Evolutionary conservation across 2,329 filamentous ascomycete species (phyloP).

Genomic region (Xylariaceae sp.): DNA sequence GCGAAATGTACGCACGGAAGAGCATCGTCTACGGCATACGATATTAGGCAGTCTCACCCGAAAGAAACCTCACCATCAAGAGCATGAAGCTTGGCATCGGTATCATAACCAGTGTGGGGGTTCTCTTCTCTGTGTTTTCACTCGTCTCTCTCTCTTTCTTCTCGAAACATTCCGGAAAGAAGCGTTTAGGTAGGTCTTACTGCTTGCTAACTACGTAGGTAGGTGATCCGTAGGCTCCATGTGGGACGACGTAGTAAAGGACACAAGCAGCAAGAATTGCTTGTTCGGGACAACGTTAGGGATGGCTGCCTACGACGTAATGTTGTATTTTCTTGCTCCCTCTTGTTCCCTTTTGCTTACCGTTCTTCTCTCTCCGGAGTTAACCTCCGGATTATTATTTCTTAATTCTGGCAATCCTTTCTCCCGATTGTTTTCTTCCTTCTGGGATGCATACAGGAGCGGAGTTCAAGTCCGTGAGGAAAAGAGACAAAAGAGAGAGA

Average conservation of each 20-base stretch:
- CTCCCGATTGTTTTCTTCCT: background rate
- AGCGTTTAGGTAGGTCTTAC: background rate
- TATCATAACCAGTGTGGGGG: too few relatives aligned
- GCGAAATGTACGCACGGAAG: too few relatives aligned
- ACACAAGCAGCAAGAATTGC: background rate
- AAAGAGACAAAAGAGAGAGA: too few relatives aligned
- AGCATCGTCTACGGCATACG: background rate
- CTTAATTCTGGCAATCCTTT: background rate
- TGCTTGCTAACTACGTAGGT: background rate
- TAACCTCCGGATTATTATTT: background rate
- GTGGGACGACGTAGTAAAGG: background rate
- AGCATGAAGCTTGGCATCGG: background rate
- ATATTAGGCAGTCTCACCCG: conserved; percentile 20
- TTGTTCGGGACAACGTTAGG: background rate
- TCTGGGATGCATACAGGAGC: background rate
- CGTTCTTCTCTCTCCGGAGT: background rate
- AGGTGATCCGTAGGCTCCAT: background rate
- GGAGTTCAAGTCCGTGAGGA: too few relatives aligned
- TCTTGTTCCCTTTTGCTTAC: background rate
- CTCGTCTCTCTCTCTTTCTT: background rate
- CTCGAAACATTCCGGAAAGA: background rate
- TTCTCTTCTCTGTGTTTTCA: too few relatives aligned
- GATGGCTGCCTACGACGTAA: background rate
- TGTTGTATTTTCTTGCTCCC: background rate
- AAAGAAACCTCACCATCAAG: conserved; percentile 10